phyloP scores from a whole-genome alignment of 140 eudicot species.

The Artemisia princeps region DNA sequence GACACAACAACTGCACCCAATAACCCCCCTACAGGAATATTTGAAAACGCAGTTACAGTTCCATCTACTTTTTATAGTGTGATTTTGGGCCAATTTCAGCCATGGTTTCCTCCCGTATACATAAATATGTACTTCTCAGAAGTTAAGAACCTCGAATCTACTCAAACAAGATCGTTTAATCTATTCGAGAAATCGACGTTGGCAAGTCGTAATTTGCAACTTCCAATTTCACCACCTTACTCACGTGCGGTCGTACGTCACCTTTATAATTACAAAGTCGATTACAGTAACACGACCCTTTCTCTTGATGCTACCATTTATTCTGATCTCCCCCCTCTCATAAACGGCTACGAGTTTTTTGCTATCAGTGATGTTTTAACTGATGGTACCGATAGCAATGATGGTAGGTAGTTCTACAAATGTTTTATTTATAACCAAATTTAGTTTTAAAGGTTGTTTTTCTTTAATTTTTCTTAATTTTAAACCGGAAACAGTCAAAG shows the following conservation, averaged over 20 bases:
- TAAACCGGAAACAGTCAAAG: neutral
- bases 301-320: conserved; percentile 28
- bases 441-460: neutral
- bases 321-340: conserved; percentile 45
- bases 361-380: conserved; percentile 24
- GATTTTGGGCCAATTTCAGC: neutral
- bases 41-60: conserved; percentile 31
- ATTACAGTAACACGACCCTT: conserved; percentile 18
- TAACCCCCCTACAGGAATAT: conserved; percentile 35
- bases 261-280: conserved; percentile 5
- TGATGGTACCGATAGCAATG: conserved; percentile 33
- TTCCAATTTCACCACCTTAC: conserved; percentile 30
- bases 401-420: neutral
- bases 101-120: conserved; percentile 4
- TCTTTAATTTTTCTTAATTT: no score
- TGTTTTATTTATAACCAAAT: no score
- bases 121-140: conserved; percentile 35
- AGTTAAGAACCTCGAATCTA: conserved; percentile 27
- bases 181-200: conserved; percentile 13
- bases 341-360: conserved; percentile 44
- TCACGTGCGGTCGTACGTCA: conserved; percentile 10
- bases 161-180: conserved; percentile 29
- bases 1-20: conserved; percentile 19
- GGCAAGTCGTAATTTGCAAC: neutral
- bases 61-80: neutral